These are phyloP conservation scores for Teratosphaeria destructans DNA, from an alignment of 2,329 filamentous ascomycete genomes.

Conservation along the genomic window DNA sequence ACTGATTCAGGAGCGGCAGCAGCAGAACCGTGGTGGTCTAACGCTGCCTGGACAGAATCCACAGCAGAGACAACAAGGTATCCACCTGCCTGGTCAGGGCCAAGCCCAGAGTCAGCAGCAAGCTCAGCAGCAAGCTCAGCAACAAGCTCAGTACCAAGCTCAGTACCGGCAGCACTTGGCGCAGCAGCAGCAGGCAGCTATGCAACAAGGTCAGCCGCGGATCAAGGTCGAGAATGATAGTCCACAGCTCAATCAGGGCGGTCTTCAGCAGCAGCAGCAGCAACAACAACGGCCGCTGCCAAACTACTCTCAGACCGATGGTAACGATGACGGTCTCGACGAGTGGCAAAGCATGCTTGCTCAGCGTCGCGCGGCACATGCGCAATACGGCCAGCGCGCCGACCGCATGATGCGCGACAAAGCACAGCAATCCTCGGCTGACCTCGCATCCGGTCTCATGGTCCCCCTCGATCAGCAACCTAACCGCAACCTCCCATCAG, in stretches of 20 bases:
- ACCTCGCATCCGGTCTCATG: constrained; percentile 69
- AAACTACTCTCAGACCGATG: constrained; percentile 61
- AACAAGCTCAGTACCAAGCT: constrained; percentile 26
- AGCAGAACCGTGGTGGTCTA: constrained; percentile 42
- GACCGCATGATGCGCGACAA: constrained; percentile 60
- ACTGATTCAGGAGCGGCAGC: constrained; percentile 47
- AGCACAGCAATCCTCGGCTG: constrained; percentile 54
- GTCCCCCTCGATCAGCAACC: constrained; percentile 52
- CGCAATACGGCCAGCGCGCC: constrained; percentile 44
- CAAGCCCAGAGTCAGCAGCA: constrained; percentile 26
- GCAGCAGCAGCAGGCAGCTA: constrained; percentile 9
- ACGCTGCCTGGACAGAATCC: constrained; percentile 23
- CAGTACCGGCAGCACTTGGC: constrained; percentile 21
- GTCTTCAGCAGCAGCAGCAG: constrained; percentile 22
- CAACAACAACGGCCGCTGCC: constrained; percentile 31
- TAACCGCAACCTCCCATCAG: constrained; percentile 5
- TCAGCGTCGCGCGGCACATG: constrained; percentile 44
- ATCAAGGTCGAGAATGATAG: constrained; percentile 27
- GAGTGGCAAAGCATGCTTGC: constrained; percentile 50
- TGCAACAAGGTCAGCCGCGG: constrained; percentile 17
- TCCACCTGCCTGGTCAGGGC: constrained; percentile 25
- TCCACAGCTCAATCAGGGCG: constrained; percentile 15
- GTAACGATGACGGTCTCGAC: constrained; percentile 50
- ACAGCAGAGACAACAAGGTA: constrained; percentile 19
- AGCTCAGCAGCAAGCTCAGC: constrained; percentile 27